Conservation (phyloP, 305 asterid species). For the Solanum hybrid region DNA sequence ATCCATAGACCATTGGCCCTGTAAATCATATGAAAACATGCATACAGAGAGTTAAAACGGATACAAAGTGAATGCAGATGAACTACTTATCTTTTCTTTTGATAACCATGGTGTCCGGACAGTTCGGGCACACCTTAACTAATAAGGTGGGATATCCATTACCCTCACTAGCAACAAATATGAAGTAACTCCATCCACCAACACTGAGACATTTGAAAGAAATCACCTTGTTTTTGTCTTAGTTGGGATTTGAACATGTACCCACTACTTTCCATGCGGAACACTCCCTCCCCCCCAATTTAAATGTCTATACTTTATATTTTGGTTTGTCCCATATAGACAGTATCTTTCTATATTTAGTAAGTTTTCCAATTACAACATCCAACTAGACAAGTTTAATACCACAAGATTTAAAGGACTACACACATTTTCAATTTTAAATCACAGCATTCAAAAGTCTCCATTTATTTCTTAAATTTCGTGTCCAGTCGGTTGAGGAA, state of each 20-base stretch:
- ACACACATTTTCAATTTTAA: background rate
- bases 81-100: background rate
- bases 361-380: background rate
- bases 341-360: background rate
- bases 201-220: background rate
- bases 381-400: background rate
- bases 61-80: background rate
- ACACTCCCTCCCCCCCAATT: background rate
- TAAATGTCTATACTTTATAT: background rate
- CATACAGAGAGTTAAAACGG: background rate
- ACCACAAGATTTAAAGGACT: background rate
- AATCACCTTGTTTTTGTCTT: background rate
- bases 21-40: slow-evolving; percentile 6
- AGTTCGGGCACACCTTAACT: background rate
- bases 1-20: slow-evolving; percentile 99
- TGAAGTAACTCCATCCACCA: background rate
- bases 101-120: background rate
- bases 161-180: background rate
- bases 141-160: background rate
- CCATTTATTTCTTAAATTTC: background rate
- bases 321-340: background rate
- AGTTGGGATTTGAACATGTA: background rate
- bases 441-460: background rate
- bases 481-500: background rate
- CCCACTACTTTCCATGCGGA: background rate